Percentiles rank a stretch among this genome's conserved stretches.
These are phyloP conservation scores for Obelidium mucronatum DNA, from an alignment of 192 early-diverging fungal species.

Conservation along the genomic window DNA sequence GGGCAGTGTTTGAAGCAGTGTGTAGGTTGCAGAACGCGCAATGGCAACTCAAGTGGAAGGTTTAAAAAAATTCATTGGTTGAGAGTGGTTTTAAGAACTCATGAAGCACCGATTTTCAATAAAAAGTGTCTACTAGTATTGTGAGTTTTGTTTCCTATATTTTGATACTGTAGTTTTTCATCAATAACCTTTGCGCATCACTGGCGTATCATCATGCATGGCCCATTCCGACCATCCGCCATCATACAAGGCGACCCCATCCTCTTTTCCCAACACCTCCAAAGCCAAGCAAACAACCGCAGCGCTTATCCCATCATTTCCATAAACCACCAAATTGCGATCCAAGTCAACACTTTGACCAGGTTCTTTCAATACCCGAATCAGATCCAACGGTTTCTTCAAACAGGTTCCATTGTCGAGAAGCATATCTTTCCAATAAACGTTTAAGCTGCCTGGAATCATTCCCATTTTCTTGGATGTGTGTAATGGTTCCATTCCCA, in stretches of 20 bases:
- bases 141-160: too few species aligned
- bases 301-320: slow-evolving; percentile 32
- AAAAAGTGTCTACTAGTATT: too few species aligned
- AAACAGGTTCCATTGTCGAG: neutral
- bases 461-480: slow-evolving; percentile 17
- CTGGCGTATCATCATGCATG: neutral
- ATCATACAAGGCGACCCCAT: slow-evolving; percentile 30
- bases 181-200: slow-evolving; percentile 12
- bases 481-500: neutral
- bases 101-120: too few species aligned
- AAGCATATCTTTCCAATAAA: slow-evolving; percentile 29
- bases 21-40: too few species aligned
- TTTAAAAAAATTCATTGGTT: too few species aligned
- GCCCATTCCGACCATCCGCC: slow-evolving; percentile 37
- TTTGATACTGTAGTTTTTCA: too few species aligned
- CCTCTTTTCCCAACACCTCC: slow-evolving; percentile 29
- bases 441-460: slow-evolving; percentile 28
- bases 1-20: too few species aligned
- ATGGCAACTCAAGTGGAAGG: too few species aligned
- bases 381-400: slow-evolving; percentile 23
- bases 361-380: slow-evolving; percentile 27
- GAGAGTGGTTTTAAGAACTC: too few species aligned
- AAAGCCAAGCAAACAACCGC: slow-evolving; percentile 19
- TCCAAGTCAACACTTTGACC: slow-evolving; percentile 25
- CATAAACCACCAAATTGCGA: slow-evolving; percentile 23